phyloP scores from a whole-genome alignment of 1,284 basidiomycete species.

The Apiotrichum akiyoshidainum region DNA sequence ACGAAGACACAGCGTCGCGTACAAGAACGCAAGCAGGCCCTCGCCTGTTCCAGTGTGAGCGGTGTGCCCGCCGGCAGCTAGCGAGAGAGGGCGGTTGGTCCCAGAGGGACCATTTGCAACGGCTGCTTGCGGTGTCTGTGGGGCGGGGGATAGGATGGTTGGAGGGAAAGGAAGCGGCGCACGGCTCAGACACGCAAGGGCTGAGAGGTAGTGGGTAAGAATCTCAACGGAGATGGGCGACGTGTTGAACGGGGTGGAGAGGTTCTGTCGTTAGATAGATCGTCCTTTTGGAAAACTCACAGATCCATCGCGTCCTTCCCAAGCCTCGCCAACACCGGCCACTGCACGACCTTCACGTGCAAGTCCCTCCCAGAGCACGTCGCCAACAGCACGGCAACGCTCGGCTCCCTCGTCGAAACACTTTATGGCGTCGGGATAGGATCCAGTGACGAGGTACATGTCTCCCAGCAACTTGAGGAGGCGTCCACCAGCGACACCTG shows the following conservation, averaged over 20 bases:
- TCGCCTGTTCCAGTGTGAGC: conserved; percentile 39
- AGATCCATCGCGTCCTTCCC: conserved; percentile 69
- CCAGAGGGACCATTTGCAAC: too few species aligned
- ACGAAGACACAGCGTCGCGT: conserved; percentile 42
- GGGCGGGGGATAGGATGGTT: conserved; percentile 36
- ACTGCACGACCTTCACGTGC: conserved; percentile 78
- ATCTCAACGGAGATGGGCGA: conserved; percentile 46
- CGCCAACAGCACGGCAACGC: conserved; percentile 66
- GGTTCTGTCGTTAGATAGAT: conserved; percentile 22
- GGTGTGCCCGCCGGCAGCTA: too few species aligned
- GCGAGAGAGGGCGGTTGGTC: too few species aligned
- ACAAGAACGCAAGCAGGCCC: conserved; percentile 46
- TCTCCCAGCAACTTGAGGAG: conserved; percentile 85
- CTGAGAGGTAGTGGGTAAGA: conserved; percentile 39
- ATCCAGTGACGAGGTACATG: conserved; percentile 76
- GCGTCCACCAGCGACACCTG: conserved; percentile 51
- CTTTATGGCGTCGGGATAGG: conserved; percentile 70
- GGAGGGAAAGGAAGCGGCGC: conserved; percentile 42
- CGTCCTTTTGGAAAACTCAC: conserved; percentile 38
- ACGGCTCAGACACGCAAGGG: conserved; percentile 36
- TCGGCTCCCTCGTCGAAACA: conserved; percentile 82
- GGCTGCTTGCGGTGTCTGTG: conserved; percentile 30
- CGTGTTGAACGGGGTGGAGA: conserved; percentile 36
- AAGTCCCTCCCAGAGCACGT: conserved; percentile 80
- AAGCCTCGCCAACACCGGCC: conserved; percentile 72